These are phyloP conservation scores for Pittosporum tobira DNA, from an alignment of 129 eudicot species.

Conservation along the genomic window DNA sequence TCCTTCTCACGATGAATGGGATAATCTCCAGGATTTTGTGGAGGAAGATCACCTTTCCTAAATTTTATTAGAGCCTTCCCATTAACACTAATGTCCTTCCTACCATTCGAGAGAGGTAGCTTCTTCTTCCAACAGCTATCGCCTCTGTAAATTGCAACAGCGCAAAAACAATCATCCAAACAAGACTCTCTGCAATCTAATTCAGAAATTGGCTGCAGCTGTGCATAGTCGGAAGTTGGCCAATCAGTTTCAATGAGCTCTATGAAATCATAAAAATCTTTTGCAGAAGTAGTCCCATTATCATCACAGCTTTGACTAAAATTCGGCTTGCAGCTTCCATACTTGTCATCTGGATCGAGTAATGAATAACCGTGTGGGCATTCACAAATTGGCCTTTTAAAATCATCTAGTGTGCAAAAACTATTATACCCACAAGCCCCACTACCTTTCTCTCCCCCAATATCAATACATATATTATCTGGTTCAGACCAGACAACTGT, in stretches of 20 bases:
- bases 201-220: constrained; percentile 1
- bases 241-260: constrained; percentile 25
- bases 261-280: constrained; percentile 4
- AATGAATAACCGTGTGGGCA: constrained; percentile 27
- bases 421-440: constrained; percentile 49
- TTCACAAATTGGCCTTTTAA: constrained; percentile 20
- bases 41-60: too few species aligned
- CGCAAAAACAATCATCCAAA: constrained; percentile 34
- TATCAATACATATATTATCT: constrained; percentile 21
- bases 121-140: constrained; percentile 21
- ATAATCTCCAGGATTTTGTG: too few species aligned
- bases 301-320: constrained; percentile 19
- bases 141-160: constrained; percentile 17
- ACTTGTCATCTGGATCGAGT: too few species aligned
- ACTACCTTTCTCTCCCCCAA: constrained; percentile 2
- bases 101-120: constrained; percentile 28
- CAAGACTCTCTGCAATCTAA: constrained; percentile 28
- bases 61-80: constrained; percentile 22
- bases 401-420: constrained; percentile 22
- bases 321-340: constrained; percentile 39
- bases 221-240: constrained; percentile 15
- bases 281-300: background rate
- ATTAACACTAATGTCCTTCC: background rate
- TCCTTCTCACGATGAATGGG: too few species aligned
- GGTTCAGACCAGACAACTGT: constrained; percentile 18